A percentile compares a stretch with the other conserved stretches of the same genome.
Conservation (phyloP, 805 yeast species). For the Barnettozyma populi region DNA sequence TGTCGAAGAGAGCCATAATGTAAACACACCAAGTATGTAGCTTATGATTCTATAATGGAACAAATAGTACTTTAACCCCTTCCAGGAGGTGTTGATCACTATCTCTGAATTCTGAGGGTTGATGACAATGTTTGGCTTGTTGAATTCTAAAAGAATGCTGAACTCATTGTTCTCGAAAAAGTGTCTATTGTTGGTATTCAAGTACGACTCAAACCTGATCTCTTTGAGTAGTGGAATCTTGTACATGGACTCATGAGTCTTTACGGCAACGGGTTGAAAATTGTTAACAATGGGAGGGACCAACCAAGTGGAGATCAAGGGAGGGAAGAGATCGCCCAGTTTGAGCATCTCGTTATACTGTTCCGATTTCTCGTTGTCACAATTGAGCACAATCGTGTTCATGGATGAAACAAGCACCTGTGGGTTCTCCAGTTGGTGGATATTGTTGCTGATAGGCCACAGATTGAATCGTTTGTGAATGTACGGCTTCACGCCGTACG, state of each 20-base stretch:
- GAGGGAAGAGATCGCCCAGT: slow-evolving; percentile 14
- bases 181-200: slow-evolving; percentile 1
- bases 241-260: slow-evolving; percentile 6
- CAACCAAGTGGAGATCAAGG: slow-evolving; percentile 12
- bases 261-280: slow-evolving; percentile 2
- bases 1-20: slow-evolving; percentile 19
- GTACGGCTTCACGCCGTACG: slow-evolving; percentile 14
- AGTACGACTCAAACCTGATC: slow-evolving; percentile 10
- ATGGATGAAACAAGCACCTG: slow-evolving; percentile 17
- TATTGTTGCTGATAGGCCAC: slow-evolving; percentile 24
- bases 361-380: slow-evolving; percentile 7
- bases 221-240: slow-evolving; percentile 13
- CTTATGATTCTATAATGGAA: slow-evolving; percentile 20
- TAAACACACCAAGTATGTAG: slow-evolving; percentile 16
- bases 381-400: slow-evolving; percentile 18
- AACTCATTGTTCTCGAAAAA: slow-evolving; percentile 9
- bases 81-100: slow-evolving; percentile 19
- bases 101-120: slow-evolving; percentile 17
- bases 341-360: neutral
- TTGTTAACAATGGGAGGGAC: slow-evolving; percentile 16
- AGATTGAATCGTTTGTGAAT: slow-evolving; percentile 13
- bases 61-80: slow-evolving; percentile 22
- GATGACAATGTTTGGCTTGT: slow-evolving; percentile 14
- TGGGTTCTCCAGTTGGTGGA: slow-evolving; percentile 17
- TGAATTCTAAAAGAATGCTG: slow-evolving; percentile 21